Base-by-base conservation (phyloP, 2,329 filamentous ascomycete genomes). In the Alternaria atra region DNA sequence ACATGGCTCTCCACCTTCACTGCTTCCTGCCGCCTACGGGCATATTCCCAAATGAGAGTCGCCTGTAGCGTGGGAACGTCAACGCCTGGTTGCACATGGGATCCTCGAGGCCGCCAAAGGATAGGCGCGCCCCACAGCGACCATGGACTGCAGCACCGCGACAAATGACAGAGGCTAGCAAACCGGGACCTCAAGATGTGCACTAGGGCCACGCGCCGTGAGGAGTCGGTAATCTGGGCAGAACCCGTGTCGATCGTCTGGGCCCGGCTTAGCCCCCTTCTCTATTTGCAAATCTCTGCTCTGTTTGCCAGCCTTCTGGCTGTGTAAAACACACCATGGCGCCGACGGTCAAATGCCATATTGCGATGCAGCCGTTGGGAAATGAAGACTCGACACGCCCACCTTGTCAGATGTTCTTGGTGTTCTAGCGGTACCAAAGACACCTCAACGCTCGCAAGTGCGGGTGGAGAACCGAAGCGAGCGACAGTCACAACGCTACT, bases 201-300 rank as follows among this genome's bases (percentile, higher is more conserved):
- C 58, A 32, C 54, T 50, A 52, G 29, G 30, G 25, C 32, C 44
- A 59, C 56, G 48, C 55, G 58, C 60, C 56, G 54, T 47, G 37
- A 55, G 44, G 51, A 39, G 52, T 69, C 68, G 68, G 66, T 53
- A 63, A 68, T 69, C 68, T 71, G 60, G 59, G 62, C 62, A 65
- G 61, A 54, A 64, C 47, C 55, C 58, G 67, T 52, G 64, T 42
- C 58, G 66, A 74, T 73, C 71, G 42, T 43, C 53, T 29, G 29
- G 52, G 60, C 55, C 42, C 57, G 39, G 65, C 10, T 60, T 67
- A 56, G 64, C 46, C 27, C 29, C 20, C 15, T 44, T 7, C 20
- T 29, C 34, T 20, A 43, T 34, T 48, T 57, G 56, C 55, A 61
- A 65, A 62, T 63, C 56, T 61, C 64, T 60, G 46, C 60, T 57